A percentile compares a stretch with the other conserved stretches of the same genome.
Conservation (phyloP, 768 basidiomycete species). For the Lentinus tigrinus region DNA sequence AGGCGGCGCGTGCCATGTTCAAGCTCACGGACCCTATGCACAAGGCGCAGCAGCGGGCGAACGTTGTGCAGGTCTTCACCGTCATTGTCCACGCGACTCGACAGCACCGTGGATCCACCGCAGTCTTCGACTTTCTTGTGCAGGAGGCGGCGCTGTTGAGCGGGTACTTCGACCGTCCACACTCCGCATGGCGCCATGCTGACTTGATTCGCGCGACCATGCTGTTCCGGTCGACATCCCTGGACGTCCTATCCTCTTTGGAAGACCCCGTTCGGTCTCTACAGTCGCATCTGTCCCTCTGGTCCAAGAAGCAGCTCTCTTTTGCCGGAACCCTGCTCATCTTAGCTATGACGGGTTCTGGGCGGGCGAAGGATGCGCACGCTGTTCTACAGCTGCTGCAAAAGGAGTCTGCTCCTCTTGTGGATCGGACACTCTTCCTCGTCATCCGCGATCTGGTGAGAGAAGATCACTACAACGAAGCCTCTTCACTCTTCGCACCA, state of each 20-base stretch:
- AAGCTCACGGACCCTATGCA: background rate
- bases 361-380: constrained; percentile 32
- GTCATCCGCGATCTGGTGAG: constrained; percentile 46
- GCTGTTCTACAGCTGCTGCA: constrained; percentile 43
- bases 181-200: background rate
- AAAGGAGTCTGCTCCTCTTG: constrained; percentile 32
- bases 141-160: constrained; percentile 34
- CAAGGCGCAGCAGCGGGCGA: constrained; percentile 20
- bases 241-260: background rate
- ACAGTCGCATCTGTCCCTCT: constrained; percentile 29
- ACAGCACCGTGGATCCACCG: constrained; percentile 30
- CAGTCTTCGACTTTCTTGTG: constrained; percentile 40
- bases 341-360: background rate
- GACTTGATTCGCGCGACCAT: background rate
- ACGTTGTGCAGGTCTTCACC: constrained; percentile 35
- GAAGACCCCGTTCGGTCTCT: constrained; percentile 21
- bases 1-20: constrained; percentile 21
- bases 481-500: constrained; percentile 42
- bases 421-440: constrained; percentile 16
- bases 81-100: constrained; percentile 37
- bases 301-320: constrained; percentile 29
- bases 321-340: constrained; percentile 6
- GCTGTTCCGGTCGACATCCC: background rate
- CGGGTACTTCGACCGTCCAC: constrained; percentile 26
- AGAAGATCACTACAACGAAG: constrained; percentile 37